A percentile compares a stretch with the other conserved stretches of the same genome.
Conservation (phyloP, 495 filamentous ascomycete species). For the Penicillium coffeae region DNA sequence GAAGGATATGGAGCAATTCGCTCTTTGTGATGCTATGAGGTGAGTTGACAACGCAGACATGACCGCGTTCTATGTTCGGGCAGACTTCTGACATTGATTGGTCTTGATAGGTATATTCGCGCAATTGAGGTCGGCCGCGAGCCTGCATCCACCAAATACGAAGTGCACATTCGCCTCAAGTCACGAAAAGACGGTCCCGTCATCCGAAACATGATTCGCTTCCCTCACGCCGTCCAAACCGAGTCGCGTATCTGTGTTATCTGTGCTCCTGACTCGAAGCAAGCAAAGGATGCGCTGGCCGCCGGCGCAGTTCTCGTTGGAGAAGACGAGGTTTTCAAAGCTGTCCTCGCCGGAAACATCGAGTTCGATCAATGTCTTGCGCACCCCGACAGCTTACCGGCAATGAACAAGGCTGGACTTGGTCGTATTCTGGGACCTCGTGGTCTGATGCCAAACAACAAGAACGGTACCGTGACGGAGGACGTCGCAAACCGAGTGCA, state of each 20-base stretch:
- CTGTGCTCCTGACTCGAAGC: slow-evolving; percentile 69
- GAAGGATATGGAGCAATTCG: slow-evolving; percentile 61
- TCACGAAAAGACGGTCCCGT: slow-evolving; percentile 78
- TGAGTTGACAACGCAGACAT: slow-evolving; percentile 42
- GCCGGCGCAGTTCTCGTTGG: slow-evolving; percentile 80
- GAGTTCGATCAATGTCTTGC: slow-evolving; percentile 88
- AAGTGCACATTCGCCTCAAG: slow-evolving; percentile 73
- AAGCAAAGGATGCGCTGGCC: slow-evolving; percentile 62
- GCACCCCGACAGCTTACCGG: slow-evolving; percentile 68
- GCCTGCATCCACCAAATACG: slow-evolving; percentile 74
- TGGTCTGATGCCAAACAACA: slow-evolving; percentile 87
- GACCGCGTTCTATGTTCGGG: not conserved
- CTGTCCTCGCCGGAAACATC: slow-evolving; percentile 67
- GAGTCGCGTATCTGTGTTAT: slow-evolving; percentile 84
- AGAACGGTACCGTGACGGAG: slow-evolving; percentile 81
- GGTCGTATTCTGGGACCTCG: slow-evolving; percentile 80
- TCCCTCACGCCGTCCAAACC: slow-evolving; percentile 85
- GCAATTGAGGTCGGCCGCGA: slow-evolving; percentile 85
- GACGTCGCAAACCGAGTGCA: slow-evolving; percentile 66
- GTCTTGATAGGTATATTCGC: slow-evolving; percentile 67
- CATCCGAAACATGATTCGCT: slow-evolving; percentile 78
- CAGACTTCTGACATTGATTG: slow-evolving; percentile 11
- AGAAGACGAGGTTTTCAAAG: slow-evolving; percentile 78
- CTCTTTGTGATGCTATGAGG: slow-evolving; percentile 92
- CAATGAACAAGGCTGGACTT: slow-evolving; percentile 71